phyloP scores from a whole-genome alignment of 1,139 yeast genomes.

The Geotrichum bryndzae region DNA sequence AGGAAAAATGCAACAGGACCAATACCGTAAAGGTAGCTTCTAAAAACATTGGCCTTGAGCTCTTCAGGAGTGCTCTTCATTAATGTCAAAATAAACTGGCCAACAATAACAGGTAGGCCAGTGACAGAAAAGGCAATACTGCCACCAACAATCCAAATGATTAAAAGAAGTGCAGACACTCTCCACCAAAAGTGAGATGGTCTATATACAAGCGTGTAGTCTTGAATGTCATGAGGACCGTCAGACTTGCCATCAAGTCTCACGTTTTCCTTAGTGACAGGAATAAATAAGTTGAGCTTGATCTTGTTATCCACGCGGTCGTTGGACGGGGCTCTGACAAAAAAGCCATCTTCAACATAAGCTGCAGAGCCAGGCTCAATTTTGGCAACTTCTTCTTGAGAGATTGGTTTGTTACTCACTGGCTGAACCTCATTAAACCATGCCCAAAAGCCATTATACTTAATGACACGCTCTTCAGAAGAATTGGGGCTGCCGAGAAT shows the following conservation, averaged over 20 bases:
- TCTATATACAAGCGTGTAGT: slow-evolving; percentile 72
- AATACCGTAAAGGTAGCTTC: slow-evolving; percentile 6
- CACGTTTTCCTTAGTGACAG: slow-evolving; percentile 76
- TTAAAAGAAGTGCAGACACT: slow-evolving; percentile 48
- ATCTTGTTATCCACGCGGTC: slow-evolving; percentile 62
- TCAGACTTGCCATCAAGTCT: slow-evolving; percentile 45
- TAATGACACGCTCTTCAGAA: slow-evolving; percentile 66
- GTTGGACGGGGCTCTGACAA: slow-evolving; percentile 78
- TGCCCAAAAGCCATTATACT: slow-evolving; percentile 50
- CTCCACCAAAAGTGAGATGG: slow-evolving; percentile 73
- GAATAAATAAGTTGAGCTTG: slow-evolving; percentile 64
- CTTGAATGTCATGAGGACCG: slow-evolving; percentile 42
- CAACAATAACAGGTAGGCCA: slow-evolving; percentile 33
- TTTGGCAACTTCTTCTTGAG: slow-evolving; percentile 42
- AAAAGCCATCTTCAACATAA: slow-evolving; percentile 61
- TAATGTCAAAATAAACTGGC: slow-evolving; percentile 21
- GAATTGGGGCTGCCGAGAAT: slow-evolving; percentile 64
- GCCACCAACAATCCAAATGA: slow-evolving; percentile 69
- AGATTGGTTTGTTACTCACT: slow-evolving; percentile 55
- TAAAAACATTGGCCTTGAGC: slow-evolving; percentile 1
- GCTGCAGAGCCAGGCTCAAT: slow-evolving; percentile 21
- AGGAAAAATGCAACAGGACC: background rate
- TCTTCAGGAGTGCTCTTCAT: background rate
- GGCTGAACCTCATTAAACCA: slow-evolving; percentile 44
- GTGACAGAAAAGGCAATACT: slow-evolving; percentile 36